A percentile compares a stretch with the other conserved stretches of the same genome.
These are phyloP conservation scores for Barnettozyma sucrosica DNA, from an alignment of 805 yeast species.

Conservation along the genomic window DNA sequence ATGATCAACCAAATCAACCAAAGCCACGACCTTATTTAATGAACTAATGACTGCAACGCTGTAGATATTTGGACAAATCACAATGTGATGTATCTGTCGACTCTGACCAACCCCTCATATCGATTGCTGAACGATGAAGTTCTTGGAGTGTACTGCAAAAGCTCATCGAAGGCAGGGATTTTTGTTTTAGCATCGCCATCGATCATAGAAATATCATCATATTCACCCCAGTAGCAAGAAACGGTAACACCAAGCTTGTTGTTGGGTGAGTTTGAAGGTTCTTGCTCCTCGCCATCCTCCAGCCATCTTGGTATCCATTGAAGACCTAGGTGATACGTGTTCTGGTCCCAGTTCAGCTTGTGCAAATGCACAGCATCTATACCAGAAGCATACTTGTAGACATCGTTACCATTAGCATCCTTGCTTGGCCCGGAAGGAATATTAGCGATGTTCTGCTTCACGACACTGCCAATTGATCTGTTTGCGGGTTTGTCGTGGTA, in stretches of 20 bases:
- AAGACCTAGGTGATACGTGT: slow-evolving; percentile 51
- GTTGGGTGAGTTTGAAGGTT: slow-evolving; percentile 24
- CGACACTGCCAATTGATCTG: background rate
- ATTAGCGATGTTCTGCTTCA: background rate
- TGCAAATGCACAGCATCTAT: slow-evolving; percentile 60
- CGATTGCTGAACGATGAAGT: slow-evolving; percentile 60
- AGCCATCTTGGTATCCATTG: slow-evolving; percentile 71
- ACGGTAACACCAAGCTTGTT: slow-evolving; percentile 50
- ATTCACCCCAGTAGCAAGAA: slow-evolving; percentile 77
- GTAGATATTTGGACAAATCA: slow-evolving; percentile 15
- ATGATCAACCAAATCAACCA: background rate
- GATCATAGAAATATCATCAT: slow-evolving; percentile 37
- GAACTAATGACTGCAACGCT: background rate
- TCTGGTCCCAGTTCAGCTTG: slow-evolving; percentile 54
- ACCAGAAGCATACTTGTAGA: slow-evolving; percentile 53
- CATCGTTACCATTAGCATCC: slow-evolving; percentile 37
- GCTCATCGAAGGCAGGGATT: slow-evolving; percentile 68
- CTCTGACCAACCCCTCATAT: slow-evolving; percentile 63
- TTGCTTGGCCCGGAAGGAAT: slow-evolving; percentile 23
- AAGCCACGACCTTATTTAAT: background rate
- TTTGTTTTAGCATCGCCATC: slow-evolving; percentile 36
- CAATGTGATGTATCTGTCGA: slow-evolving; percentile 43
- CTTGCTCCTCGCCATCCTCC: slow-evolving; percentile 28
- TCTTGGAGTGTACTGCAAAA: slow-evolving; percentile 60
- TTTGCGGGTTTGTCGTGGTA: slow-evolving; percentile 31